Conservation (phyloP, 2,329 filamentous ascomycete genomes). For the Phyllosticta citrichinensis region DNA sequence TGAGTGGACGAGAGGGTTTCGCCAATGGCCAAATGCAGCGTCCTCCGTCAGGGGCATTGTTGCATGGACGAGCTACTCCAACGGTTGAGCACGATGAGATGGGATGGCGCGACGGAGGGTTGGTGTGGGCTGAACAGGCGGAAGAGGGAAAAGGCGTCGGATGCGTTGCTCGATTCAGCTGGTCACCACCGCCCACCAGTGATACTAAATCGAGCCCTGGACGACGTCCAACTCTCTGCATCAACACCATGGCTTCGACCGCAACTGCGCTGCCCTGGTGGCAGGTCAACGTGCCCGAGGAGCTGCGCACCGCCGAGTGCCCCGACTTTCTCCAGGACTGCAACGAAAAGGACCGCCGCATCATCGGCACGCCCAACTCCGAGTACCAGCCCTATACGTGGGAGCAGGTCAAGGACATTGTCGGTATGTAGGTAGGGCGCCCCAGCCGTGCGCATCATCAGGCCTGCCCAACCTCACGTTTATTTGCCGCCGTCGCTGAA, state of each 20-base stretch:
- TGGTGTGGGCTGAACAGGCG: background rate
- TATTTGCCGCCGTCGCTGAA: background rate
- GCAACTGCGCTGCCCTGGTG: slow-evolving; percentile 53
- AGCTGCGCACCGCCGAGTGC: slow-evolving; percentile 54
- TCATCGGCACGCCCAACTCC: slow-evolving; percentile 61
- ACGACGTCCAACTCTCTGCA: background rate
- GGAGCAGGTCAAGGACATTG: slow-evolving; percentile 56
- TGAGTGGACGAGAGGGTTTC: background rate
- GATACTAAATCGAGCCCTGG: background rate
- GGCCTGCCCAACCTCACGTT: background rate
- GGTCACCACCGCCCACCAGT: background rate
- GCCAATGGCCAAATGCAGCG: background rate
- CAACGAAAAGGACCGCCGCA: slow-evolving; percentile 56
- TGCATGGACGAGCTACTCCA: background rate
- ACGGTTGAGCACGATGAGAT: background rate
- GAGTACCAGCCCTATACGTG: slow-evolving; percentile 57
- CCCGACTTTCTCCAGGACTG: slow-evolving; percentile 59
- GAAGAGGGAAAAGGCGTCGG: no score
- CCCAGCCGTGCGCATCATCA: background rate
- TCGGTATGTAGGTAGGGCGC: slow-evolving; percentile 18
- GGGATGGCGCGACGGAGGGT: background rate
- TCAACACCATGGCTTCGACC: slow-evolving; percentile 2
- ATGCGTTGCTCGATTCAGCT: background rate
- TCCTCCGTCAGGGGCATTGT: background rate
- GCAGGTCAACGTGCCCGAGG: slow-evolving; percentile 66